Evolutionary conservation across 805 yeast species (phyloP).

Genomic region (Teunomyces pallodes): DNA sequence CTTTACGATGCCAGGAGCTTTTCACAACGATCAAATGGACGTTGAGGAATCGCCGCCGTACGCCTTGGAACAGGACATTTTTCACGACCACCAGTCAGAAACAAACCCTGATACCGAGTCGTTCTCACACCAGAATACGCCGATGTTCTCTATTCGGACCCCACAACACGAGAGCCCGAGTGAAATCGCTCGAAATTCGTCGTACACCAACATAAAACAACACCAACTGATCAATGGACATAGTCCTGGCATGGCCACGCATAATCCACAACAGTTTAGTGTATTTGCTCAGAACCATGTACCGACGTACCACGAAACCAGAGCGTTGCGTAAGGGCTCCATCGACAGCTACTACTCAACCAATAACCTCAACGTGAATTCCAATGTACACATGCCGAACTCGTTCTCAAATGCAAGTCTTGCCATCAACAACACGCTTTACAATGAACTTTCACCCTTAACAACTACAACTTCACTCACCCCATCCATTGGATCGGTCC

Average conservation of each 20-base stretch:
- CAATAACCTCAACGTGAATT: constrained; percentile 1
- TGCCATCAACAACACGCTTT: constrained; percentile 4
- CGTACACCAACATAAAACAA: constrained; percentile 6
- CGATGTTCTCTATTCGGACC: not conserved
- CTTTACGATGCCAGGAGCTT: constrained; percentile 29
- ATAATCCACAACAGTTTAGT: not conserved
- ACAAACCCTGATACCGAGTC: constrained; percentile 8
- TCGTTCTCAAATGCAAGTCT: constrained; percentile 9
- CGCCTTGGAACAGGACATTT: constrained; percentile 32
- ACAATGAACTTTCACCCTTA: constrained; percentile 37
- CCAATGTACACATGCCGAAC: constrained; percentile 3
- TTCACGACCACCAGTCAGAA: constrained; percentile 5
- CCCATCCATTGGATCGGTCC: constrained; percentile 39
- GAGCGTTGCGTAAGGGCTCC: constrained; percentile 9
- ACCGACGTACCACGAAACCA: not conserved
- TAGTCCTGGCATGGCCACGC: not conserved
- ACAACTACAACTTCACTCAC: constrained; percentile 44
- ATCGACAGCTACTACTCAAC: constrained; percentile 17
- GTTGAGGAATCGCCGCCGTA: constrained; percentile 38
- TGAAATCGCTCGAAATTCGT: not conserved
- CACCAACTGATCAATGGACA: not conserved
- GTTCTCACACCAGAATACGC: constrained; percentile 3
- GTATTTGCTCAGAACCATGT: not conserved
- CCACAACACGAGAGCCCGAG: not conserved
- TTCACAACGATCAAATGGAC: constrained; percentile 29